Evolutionary conservation across 2,329 filamentous ascomycete genomes (phyloP), one percentile per base, ranked within the genome.

Genomic region (Escovopsis sp.): DNA sequence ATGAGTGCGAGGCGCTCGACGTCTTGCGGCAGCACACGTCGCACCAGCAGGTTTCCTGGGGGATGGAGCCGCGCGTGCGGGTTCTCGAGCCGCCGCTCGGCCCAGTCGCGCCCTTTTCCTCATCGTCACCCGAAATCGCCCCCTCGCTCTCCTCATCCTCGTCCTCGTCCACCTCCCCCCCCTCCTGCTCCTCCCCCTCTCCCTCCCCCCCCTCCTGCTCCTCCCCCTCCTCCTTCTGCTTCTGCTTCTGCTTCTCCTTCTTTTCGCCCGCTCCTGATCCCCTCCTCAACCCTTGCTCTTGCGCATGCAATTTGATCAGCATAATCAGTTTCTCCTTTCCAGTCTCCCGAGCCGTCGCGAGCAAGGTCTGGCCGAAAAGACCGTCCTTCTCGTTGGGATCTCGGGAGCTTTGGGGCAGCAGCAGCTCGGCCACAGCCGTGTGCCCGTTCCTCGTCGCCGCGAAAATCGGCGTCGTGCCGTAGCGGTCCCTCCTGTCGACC

Each of bases 371-470:
- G 17, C 28, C 34, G 2, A 39, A 15, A 14, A 39, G 32, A n/a
- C n/a, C 11, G 25, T 41, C 39, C 21, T 27, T 31, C 15, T 34
- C 36, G 7, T 34, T 16, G 25, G 36, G 27, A 15, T 41, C 23
- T 6, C 31, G 36, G n/a, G 16, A 36, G 3, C 30, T 36, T 4
- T 18, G 26, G 5, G 21, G 4, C 7, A 41, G 13, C 2, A 41
- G 23, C 5, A 39, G 4, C 31, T 41, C 31, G 4, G 39, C 36
- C 9, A 36, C 34, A 3, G 13, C 15, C 4, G 14, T 15, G 11
- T 41, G 39, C 5, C 39, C 39, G 37, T 41, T 41, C 7, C 39
- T 34, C 3, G 37, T 34, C 10, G 39, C 39, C 7, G 34, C 37
- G 4, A 39, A 27, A 6, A 41, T 30, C 26, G 39, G 39, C 8